phyloP scores from a whole-genome alignment of 768 basidiomycete genomes.

The Clavaria fumosa region DNA sequence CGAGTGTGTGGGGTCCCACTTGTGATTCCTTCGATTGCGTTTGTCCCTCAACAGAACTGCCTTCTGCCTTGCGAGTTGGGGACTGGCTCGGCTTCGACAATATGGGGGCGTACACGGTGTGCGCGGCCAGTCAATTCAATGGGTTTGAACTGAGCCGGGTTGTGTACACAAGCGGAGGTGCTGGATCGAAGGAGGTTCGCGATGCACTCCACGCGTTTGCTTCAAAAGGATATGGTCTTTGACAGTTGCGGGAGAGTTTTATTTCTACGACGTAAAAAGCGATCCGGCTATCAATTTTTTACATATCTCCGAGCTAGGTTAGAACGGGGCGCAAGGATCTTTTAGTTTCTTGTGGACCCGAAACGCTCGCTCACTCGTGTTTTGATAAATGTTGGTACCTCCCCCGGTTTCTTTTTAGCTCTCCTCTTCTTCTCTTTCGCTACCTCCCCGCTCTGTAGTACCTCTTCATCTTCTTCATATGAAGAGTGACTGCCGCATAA shows the following conservation, averaged over 20 bases:
- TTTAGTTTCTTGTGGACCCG: too few relatives aligned
- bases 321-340: too few relatives aligned
- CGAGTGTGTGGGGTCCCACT: slow-evolving; percentile 95
- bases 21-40: slow-evolving; percentile 98
- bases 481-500: too few relatives aligned
- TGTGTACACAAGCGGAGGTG: slow-evolving; percentile 57
- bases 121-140: slow-evolving; percentile 93
- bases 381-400: too few relatives aligned
- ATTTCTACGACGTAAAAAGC: too few relatives aligned
- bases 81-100: slow-evolving; percentile 97
- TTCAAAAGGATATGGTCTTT: slow-evolving; percentile 24
- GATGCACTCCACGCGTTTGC: slow-evolving; percentile 35
- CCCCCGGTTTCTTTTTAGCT: too few relatives aligned
- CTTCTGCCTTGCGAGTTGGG: slow-evolving; percentile 63
- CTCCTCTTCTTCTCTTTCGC: too few relatives aligned
- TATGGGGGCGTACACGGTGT: slow-evolving; percentile 99
- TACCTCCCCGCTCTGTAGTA: too few relatives aligned
- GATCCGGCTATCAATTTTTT: too few relatives aligned
- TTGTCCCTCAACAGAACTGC: slow-evolving; percentile 44
- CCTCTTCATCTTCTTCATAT: too few relatives aligned
- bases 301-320: too few relatives aligned
- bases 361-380: too few relatives aligned
- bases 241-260: slow-evolving; percentile 7
- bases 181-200: slow-evolving; percentile 36
- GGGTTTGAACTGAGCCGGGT: slow-evolving; percentile 75